phyloP scores from a whole-genome alignment of 306 rosid genomes.

The Rosa persica region DNA sequence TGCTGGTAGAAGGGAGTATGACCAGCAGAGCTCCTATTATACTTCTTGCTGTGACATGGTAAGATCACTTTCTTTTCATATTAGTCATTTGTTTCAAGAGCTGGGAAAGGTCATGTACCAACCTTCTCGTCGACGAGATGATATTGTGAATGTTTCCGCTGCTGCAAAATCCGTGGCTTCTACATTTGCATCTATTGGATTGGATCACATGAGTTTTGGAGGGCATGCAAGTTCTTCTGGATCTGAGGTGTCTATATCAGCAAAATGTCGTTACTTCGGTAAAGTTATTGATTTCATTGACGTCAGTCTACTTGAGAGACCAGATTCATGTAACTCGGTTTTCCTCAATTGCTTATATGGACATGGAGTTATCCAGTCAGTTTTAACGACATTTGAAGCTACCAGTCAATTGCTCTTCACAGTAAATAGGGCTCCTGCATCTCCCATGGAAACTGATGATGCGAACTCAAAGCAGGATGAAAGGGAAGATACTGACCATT shows the following conservation, averaged over 20 bases:
- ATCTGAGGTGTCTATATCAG: conserved; percentile 63
- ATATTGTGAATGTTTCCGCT: conserved; percentile 67
- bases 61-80: conserved; percentile 88
- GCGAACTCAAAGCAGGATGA: conserved; percentile 61
- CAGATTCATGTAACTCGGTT: conserved; percentile 89
- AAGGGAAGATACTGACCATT: conserved; percentile 67
- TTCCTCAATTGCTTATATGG: conserved; percentile 88
- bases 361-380: conserved; percentile 78
- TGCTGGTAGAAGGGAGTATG: conserved; percentile 54
- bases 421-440: conserved; percentile 68
- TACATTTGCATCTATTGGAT: conserved; percentile 65
- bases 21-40: conserved; percentile 69
- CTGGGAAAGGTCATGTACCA: conserved; percentile 83
- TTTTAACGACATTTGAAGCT: conserved; percentile 95
- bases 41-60: conserved; percentile 83
- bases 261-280: conserved; percentile 87
- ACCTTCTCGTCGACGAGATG: conserved; percentile 96
- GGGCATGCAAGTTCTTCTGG: conserved; percentile 60
- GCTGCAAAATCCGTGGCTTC: conserved; percentile 87
- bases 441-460: conserved; percentile 96
- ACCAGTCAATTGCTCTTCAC: conserved; percentile 90
- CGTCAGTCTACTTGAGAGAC: conserved; percentile 78
- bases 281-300: conserved; percentile 90
- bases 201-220: conserved; percentile 84
- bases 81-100: conserved; percentile 93